A percentile compares a stretch with the other conserved stretches of the same genome.
Evolutionary conservation across 1,139 yeast species (phyloP).

Genomic region (Candida dubliniensis): DNA sequence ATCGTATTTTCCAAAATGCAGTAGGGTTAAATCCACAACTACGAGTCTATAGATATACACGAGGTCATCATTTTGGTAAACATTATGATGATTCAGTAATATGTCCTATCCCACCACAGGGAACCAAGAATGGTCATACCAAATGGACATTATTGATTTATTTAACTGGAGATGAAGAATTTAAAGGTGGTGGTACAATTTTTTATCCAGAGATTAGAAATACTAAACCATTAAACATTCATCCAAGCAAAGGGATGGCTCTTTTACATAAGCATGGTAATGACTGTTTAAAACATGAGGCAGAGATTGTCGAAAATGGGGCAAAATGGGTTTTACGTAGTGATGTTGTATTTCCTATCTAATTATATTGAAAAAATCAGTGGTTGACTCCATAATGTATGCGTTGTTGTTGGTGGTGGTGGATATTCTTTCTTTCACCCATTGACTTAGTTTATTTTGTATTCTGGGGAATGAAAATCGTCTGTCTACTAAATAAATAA

Average conservation of each 20-base stretch:
- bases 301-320: constrained; percentile 52
- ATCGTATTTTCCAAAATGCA: constrained; percentile 35
- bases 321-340: constrained; percentile 66
- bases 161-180: constrained; percentile 57
- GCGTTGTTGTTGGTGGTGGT: too few species aligned
- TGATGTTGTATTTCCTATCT: constrained; percentile 46
- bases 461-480: constrained; percentile 55
- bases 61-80: constrained; percentile 62
- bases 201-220: constrained; percentile 41
- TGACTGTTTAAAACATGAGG: constrained; percentile 64
- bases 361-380: constrained; percentile 3
- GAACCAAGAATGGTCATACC: constrained; percentile 37
- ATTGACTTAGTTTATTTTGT: constrained; percentile 65
- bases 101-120: constrained; percentile 25
- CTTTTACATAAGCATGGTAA: constrained; percentile 67
- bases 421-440: constrained; percentile 62
- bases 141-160: constrained; percentile 63
- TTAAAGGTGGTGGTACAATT: constrained; percentile 63
- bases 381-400: background rate
- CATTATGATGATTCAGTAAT: constrained; percentile 63
- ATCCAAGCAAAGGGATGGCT: constrained; percentile 59
- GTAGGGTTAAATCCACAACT: constrained; percentile 58
- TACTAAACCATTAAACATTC: constrained; percentile 33
- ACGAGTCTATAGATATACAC: constrained; percentile 54
- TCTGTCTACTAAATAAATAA: constrained; percentile 68